Evolutionary conservation across 2,329 filamentous ascomycete species (phyloP), one percentile per base, ranked within the genome.

Genomic region (Paracoccidioides lutzii): DNA sequence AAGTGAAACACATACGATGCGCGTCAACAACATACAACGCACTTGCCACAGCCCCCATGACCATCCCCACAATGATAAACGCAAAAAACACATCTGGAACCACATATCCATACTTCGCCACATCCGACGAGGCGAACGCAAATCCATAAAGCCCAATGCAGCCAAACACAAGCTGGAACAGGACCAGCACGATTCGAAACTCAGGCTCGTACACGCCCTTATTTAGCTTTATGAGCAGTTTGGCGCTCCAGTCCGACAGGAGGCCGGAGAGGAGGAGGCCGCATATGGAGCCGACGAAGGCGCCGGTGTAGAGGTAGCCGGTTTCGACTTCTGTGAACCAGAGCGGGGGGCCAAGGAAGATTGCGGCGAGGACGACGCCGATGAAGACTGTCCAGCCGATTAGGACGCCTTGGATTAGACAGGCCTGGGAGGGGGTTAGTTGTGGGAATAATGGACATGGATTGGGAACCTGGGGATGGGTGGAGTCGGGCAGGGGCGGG

Each of bases 351-450:
- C 85, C 84, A 49, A 94, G 78, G 73, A 93, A 91, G 61, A 94
- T 84, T 57, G 84, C 81, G n/a, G 84, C 86, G 48, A 94, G 74
- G 61, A 93, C 82, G 58, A 93, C 85, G 56, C 88, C 87, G 61
- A 95, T 91, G 66, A 96, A 88, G 14, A 96, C 88, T 0, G 90
- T 95, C 90, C 91, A 97, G 60, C 90, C 91, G 65, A 96, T 95
- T 66, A 95, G 81, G 4, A 87, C 82, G 14, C 90, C 90, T 76
- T 95, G 90, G 52, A 90, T 88, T 3, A 96, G 76, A 64, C 80
- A 82, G 14, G 79, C 78, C 71, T 73, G 28, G 2, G 0, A 22
- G 28, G 50, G 46, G 42, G 46, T 7, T 55, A 28, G 55, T 55
- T 50, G 52, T 49, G 42, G 40, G 56, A 62, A 45, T 32, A 33